Conservation (phyloP, 768 basidiomycete species). For the Kwoniella newhampshirensis region DNA sequence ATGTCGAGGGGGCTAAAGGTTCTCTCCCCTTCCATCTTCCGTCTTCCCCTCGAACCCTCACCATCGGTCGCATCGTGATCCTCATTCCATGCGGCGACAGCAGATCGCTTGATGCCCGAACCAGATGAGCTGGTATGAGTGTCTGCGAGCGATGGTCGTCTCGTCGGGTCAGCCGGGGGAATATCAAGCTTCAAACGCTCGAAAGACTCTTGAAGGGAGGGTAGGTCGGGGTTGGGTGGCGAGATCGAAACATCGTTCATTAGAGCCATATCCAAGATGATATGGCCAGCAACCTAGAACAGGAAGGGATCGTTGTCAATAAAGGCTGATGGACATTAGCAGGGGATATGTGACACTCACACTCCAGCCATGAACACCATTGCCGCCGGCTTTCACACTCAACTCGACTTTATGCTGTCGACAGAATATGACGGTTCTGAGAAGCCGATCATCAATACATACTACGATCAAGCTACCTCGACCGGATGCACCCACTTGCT, state of each 20-base stretch:
- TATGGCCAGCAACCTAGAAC: slow-evolving; percentile 67
- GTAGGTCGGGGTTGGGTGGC: slow-evolving; percentile 25
- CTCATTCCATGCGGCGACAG: slow-evolving; percentile 10
- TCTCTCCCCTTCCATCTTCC: slow-evolving; percentile 12
- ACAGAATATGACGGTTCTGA: slow-evolving; percentile 72
- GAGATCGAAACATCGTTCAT: slow-evolving; percentile 71
- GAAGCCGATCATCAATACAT: background rate
- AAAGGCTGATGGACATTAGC: background rate
- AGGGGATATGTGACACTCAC: slow-evolving; percentile 45
- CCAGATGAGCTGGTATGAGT: slow-evolving; percentile 13
- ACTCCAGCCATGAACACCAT: slow-evolving; percentile 83
- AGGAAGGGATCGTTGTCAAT: background rate
- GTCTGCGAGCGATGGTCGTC: slow-evolving; percentile 16
- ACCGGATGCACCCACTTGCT: slow-evolving; percentile 66
- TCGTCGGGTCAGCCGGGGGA: background rate
- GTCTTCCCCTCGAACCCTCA: slow-evolving; percentile 14
- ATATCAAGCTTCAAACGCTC: slow-evolving; percentile 13
- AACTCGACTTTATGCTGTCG: slow-evolving; percentile 66
- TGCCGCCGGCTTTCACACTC: slow-evolving; percentile 85
- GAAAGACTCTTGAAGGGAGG: slow-evolving; percentile 26
- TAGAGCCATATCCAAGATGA: slow-evolving; percentile 75
- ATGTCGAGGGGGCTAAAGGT: slow-evolving; percentile 11
- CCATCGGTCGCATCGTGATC: background rate
- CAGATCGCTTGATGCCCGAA: slow-evolving; percentile 17
- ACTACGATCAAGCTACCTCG: background rate